phyloP scores from a whole-genome alignment of 805 yeast genomes.

The Metschnikowia hibisci region DNA sequence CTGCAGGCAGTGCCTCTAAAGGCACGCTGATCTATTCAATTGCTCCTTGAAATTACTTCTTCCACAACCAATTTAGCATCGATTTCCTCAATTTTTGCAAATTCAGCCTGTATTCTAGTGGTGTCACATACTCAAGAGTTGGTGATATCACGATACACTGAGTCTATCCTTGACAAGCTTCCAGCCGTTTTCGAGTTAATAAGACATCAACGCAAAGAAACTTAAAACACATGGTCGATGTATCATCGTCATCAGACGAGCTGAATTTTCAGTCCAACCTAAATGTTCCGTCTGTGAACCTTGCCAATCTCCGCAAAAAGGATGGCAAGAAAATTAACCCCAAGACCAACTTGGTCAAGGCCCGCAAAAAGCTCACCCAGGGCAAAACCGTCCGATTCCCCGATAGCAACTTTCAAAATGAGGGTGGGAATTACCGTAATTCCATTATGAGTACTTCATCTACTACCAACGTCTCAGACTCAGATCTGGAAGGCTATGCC shows the following conservation, averaged over 20 bases:
- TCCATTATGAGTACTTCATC: slow-evolving; percentile 27
- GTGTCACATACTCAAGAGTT: no score
- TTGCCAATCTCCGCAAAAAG: slow-evolving; percentile 24
- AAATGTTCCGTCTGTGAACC: slow-evolving; percentile 29
- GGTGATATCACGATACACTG: no score
- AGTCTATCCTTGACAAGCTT: no score
- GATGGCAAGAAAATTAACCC: slow-evolving; percentile 12
- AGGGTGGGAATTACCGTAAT: slow-evolving; percentile 20
- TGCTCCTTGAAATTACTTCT: background rate
- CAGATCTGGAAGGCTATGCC: slow-evolving; percentile 1
- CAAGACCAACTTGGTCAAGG: slow-evolving; percentile 17
- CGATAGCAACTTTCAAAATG: slow-evolving; percentile 12
- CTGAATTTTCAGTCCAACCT: slow-evolving; percentile 27
- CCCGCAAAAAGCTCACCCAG: slow-evolving; percentile 20
- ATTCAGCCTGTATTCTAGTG: background rate
- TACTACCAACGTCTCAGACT: slow-evolving; percentile 18
- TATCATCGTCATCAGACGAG: slow-evolving; percentile 28
- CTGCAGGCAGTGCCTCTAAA: slow-evolving; percentile 1
- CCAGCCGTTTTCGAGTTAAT: no score
- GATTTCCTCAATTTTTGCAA: no score
- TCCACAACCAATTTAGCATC: background rate
- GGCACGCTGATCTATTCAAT: slow-evolving; percentile 2
- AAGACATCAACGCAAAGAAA: no score
- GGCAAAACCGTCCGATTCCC: slow-evolving; percentile 30
- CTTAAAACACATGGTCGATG: background rate